Base-by-base conservation (phyloP, 106 monocot genomes). In the Posidonia australis region DNA sequence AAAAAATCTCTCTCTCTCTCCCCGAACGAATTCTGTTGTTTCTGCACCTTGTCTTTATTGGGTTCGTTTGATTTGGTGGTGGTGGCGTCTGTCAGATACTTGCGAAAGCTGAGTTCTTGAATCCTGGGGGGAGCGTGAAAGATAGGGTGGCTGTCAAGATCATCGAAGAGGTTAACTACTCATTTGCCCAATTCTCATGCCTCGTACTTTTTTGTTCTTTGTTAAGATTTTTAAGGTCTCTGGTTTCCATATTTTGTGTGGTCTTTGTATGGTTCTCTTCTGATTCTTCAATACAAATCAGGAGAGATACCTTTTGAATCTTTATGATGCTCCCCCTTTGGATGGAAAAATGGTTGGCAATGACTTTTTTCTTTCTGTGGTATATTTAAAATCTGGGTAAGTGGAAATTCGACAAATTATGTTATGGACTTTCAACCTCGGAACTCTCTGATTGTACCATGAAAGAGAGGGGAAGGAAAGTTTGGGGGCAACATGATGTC, bases 81-180 rank as follows among this genome's bases (percentile, higher is more conserved):
- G 14, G 24, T 23, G 19, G 5, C 0, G 59, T 62, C 42, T 31
- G 27, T 22, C 65, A 98, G 96, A 98, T 98, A 76, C 75, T 90
- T 2, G 96, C 75, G 13, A 98, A 98, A 83, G 96, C 90, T 9
- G 96, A 98, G 82, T 98, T 98, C 56, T 74, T 98, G 75, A 98
- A 90, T 68, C 96, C 90, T 18, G 96, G 90, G 0, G 96, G 96
- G 9, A 98, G 96, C 42, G 82, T 98, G 51, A 98, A 98, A 56
- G 96, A 98, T 65, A 79, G 96, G 2, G 87, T 98, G 44, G 96
- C 96, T 13, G 84, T 87, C 52, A 82, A 79, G 68, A 98, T 98
- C 54, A 98, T 98, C n/a, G 82, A 98, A 75, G 96, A 98, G 90
- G 96, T 90, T 62, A 76, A n/a, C n/a, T 60, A 1, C 20, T 53